Base-by-base conservation (phyloP, 2,329 filamentous ascomycete species). In the Fusarium keratoplasticum region DNA sequence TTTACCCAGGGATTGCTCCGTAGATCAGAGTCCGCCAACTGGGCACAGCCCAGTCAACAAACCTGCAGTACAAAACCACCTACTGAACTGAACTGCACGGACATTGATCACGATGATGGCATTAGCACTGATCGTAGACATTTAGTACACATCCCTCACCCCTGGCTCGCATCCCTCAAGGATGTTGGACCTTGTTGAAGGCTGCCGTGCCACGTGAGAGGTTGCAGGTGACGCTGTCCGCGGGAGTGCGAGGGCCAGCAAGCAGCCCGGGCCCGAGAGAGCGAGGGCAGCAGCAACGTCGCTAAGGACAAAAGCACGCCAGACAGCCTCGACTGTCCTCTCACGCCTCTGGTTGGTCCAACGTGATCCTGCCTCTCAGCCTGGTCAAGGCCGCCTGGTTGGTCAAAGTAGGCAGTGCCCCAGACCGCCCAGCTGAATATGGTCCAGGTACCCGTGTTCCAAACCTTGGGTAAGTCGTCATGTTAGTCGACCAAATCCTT, bases 51-150 rank as follows among this genome's bases (percentile, higher is more conserved):
- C 25, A 52, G 42, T 33, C 52, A 36, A 57, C 52, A 57, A 29
- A 52, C 25, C 47, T 52, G 25, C 22, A 10, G 16, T 38, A 18
- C 42, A 47, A 47, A 47, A 25, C 42, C 25, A 47, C 35, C 14
- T 36, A 36, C 35, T 36, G 35, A 36, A 36, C 42, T 31, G 27
- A 33, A 29, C 67, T 64, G 70, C 67, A 73, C 71, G 57, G 71
- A 64, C 71, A 73, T 61, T 71, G 71, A 71, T 73, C 71, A 74
- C 67, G 60, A 69, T 55, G 57, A 70, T 69, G 57, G 59, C 65
- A 72, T 70, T 62, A 65, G 55, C 52, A 71, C 16, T 62, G 40
- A 71, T 70, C 42, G 31, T 31, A 59, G 66, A 27, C 52, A 57
- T 47, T 64, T 35, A 69, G 50, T 52, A 59, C n/a, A 63, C 27